Base-by-base conservation (phyloP, 1,139 yeast species). In the Yarrowia galli region DNA sequence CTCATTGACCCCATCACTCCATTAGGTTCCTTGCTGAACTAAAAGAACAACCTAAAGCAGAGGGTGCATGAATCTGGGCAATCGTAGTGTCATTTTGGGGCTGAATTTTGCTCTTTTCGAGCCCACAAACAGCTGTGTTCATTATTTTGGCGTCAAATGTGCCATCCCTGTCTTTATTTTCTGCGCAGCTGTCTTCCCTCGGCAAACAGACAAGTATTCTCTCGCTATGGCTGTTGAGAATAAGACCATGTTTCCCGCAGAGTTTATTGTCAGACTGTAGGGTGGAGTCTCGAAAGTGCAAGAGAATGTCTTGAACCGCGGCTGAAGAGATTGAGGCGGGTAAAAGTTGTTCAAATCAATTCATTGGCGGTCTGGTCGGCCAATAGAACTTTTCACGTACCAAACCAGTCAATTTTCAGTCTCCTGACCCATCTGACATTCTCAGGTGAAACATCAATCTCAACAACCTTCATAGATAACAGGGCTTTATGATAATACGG, bases 241-340 rank as follows among this genome's bases (percentile, higher is more conserved):
- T 51, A 51, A 51, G 58, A 51, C 58, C 58, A 51, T 51, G 58
- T 51, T 51, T 51, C 58, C 35, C 53, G 58, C 43, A 1, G 58
- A 51, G 58, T n/a, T 51, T 35, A 51, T 20, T 28, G 8, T 7
- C 20, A 42, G 58, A 51, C 58, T 51, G 58, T 51, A 51, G 23
- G 32, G 32, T 28, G 32, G 32, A 28, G 32, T 28, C 32, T 5
- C 9, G 32, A 15, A 9, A 28, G 32, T 9, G 32, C 32, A 28
- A 28, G 32, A 6, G 15, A 35, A 15, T 4, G 36, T 35, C 36
- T 35, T 9, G 5, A 12, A 35, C 36, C 36, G 36, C 36, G 36
- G 36, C 36, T 13, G 13, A 35, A n/a, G n/a, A n/a, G n/a, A n/a
- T n/a, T n/a, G n/a, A n/a, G n/a, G n/a, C n/a, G n/a, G n/a, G n/a